These are phyloP conservation scores for Xerocomellus amylosporus DNA, from an alignment of 768 basidiomycete species.

Conservation along the genomic window DNA sequence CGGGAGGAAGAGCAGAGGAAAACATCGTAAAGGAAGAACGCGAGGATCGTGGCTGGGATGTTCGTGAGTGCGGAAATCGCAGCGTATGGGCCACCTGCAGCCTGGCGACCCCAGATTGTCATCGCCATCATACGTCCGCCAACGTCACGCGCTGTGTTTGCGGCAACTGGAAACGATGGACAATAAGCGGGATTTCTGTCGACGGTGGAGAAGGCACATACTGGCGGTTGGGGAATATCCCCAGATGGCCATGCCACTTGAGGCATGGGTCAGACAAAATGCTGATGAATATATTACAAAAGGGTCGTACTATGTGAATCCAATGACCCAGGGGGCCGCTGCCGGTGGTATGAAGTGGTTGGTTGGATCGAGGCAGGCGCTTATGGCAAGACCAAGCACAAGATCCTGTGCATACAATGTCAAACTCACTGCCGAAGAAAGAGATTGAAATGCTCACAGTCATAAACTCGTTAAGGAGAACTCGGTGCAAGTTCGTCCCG, in stretches of 20 bases:
- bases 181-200: background rate
- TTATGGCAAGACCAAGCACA: constrained; percentile 22
- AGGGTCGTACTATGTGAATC: constrained; percentile 54
- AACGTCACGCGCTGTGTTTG: constrained; percentile 68
- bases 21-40: constrained; percentile 51
- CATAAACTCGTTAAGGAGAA: constrained; percentile 41
- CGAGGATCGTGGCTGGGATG: constrained; percentile 60
- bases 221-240: constrained; percentile 52
- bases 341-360: constrained; percentile 56
- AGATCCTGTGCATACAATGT: constrained; percentile 12
- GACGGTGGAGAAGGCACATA: constrained; percentile 20
- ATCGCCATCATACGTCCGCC: constrained; percentile 61
- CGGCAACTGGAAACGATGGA: constrained; percentile 40
- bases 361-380: constrained; percentile 44
- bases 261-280: constrained; percentile 1
- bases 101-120: constrained; percentile 56
- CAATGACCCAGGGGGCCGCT: constrained; percentile 50
- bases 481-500: constrained; percentile 29
- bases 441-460: constrained; percentile 22
- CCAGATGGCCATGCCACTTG: constrained; percentile 59
- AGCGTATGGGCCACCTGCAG: constrained; percentile 53
- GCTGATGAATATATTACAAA: background rate
- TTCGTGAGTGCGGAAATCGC: constrained; percentile 65
- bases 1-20: constrained; percentile 58
- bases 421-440: background rate